These are phyloP conservation scores for Schizochytrium sp. DNA, from an alignment of 108 stramenopile species.

Conservation along the genomic window DNA sequence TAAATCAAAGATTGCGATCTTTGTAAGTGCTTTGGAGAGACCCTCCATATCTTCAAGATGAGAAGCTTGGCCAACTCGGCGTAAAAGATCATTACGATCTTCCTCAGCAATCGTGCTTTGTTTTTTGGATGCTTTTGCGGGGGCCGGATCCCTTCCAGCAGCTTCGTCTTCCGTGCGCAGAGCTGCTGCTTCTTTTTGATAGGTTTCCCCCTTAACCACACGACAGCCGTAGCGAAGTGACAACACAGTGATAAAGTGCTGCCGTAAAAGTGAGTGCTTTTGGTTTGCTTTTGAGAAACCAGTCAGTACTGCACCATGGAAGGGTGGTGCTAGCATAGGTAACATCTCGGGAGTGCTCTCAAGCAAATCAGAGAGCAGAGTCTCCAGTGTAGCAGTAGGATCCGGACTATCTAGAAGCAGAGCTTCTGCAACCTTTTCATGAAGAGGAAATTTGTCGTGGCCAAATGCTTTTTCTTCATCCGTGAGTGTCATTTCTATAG, in stretches of 20 bases:
- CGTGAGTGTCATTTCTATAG: neutral
- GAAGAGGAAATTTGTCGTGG: neutral
- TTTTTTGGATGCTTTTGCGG: neutral
- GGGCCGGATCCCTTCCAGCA: neutral
- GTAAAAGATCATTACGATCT: neutral
- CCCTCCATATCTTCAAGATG: neutral
- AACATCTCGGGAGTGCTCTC: neutral
- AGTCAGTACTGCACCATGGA: neutral
- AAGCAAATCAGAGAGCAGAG: neutral
- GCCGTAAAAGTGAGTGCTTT: neutral
- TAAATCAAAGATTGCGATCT: neutral
- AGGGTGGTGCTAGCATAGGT: neutral
- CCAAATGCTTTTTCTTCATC: neutral
- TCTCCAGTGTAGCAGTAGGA: neutral
- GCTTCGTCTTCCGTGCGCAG: constrained; percentile 15
- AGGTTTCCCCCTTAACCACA: neutral
- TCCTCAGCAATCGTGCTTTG: neutral
- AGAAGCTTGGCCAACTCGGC: neutral
- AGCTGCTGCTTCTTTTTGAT: neutral
- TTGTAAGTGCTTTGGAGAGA: neutral
- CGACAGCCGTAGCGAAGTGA: neutral
- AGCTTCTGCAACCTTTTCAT: neutral
- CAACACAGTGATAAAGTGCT: neutral
- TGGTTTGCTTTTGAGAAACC: neutral
- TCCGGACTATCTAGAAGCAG: neutral